phyloP scores from a whole-genome alignment of 805 yeast species.

The Tetrapisispora iriomotensis region DNA sequence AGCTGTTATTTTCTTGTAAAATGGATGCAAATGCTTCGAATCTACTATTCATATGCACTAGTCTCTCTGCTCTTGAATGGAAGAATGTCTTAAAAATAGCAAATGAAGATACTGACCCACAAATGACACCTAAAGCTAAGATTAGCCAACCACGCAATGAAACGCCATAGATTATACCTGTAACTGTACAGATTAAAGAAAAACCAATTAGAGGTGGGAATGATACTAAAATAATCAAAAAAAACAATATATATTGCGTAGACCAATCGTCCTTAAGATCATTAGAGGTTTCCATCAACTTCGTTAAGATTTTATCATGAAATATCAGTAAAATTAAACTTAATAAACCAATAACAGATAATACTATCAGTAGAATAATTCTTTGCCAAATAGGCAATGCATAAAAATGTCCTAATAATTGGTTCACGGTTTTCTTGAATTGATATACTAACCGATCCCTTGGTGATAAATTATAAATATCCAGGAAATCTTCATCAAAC shows the following conservation, averaged over 20 bases:
- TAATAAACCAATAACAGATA: slow-evolving; percentile 9
- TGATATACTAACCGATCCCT: slow-evolving; percentile 24
- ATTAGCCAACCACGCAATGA: slow-evolving; percentile 66
- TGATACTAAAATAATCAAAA: slow-evolving; percentile 52
- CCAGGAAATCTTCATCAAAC: slow-evolving; percentile 25
- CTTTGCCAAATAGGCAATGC: slow-evolving; percentile 20
- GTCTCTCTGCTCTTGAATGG: slow-evolving; percentile 43
- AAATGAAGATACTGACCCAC: slow-evolving; percentile 73
- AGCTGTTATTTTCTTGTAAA: slow-evolving; percentile 57
- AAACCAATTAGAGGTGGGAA: slow-evolving; percentile 91
- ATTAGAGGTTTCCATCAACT: slow-evolving; percentile 36
- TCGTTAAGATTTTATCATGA: slow-evolving; percentile 21
- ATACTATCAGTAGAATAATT: slow-evolving; percentile 8
- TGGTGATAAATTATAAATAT: slow-evolving; percentile 25
- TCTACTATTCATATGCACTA: slow-evolving; percentile 52
- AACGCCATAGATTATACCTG: slow-evolving; percentile 80
- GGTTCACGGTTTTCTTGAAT: slow-evolving; percentile 8
- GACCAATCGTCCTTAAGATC: slow-evolving; percentile 32
- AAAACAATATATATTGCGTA: slow-evolving; percentile 40
- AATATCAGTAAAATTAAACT: slow-evolving; percentile 17
- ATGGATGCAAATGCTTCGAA: slow-evolving; percentile 69
- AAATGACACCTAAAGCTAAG: slow-evolving; percentile 54
- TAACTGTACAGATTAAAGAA: slow-evolving; percentile 50
- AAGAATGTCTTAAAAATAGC: slow-evolving; percentile 53
- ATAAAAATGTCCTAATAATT: slow-evolving; percentile 10